Evolutionary conservation across 768 basidiomycete species (phyloP).

Genomic region (Lactarius hatsudake): DNA sequence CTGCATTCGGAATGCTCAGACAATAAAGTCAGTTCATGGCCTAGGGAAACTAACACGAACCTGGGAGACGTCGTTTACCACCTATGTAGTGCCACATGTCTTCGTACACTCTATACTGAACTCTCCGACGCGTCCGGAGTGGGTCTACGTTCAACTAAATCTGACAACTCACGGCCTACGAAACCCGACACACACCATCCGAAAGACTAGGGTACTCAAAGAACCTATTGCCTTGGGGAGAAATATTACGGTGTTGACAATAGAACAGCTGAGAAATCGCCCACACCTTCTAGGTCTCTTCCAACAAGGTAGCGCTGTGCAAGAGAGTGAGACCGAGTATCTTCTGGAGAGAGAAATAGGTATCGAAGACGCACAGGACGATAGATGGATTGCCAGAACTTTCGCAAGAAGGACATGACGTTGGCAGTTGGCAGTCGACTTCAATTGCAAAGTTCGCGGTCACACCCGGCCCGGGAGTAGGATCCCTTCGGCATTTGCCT

Average conservation of each 20-base stretch:
- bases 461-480: no score
- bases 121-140: conserved; percentile 18
- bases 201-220: conserved; percentile 25
- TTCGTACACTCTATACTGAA: conserved; percentile 22
- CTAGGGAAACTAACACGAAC: conserved; percentile 9
- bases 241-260: neutral
- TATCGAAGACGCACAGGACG: neutral
- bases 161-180: neutral
- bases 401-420: neutral
- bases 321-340: neutral
- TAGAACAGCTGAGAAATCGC: neutral
- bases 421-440: no score
- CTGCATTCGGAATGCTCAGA: conserved; percentile 9
- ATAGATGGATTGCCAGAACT: neutral
- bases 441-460: no score
- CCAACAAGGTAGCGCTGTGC: conserved; percentile 20
- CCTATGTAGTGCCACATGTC: conserved; percentile 26
- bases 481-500: no score
- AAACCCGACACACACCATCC: conserved; percentile 12
- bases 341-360: neutral
- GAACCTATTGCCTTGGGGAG: conserved; percentile 22
- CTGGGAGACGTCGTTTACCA: conserved; percentile 25
- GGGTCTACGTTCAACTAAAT: conserved; percentile 5
- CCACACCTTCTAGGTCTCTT: conserved; percentile 24
- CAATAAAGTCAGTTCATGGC: conserved; percentile 1